phyloP scores from a whole-genome alignment of 371 early-diverging fungal genomes.

The Mucor sp. region DNA sequence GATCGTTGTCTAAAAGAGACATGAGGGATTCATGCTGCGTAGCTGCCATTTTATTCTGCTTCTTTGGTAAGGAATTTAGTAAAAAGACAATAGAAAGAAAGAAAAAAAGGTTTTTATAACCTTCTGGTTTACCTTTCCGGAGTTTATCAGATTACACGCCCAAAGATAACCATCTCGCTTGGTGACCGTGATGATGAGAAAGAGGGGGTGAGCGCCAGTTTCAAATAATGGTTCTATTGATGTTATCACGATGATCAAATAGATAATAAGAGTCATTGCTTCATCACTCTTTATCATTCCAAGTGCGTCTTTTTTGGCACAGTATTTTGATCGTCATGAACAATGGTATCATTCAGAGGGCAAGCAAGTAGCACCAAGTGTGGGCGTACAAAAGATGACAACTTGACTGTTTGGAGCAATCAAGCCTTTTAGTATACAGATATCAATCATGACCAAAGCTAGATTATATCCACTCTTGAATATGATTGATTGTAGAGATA shows the following conservation, averaged over 20 bases:
- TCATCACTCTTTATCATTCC: neutral
- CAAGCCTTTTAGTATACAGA: neutral
- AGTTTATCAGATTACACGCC: neutral
- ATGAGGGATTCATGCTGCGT: slow-evolving; percentile 32
- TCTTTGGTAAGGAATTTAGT: neutral
- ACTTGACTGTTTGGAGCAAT: neutral
- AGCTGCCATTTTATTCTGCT: neutral
- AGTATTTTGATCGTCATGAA: neutral
- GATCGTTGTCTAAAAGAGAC: slow-evolving; percentile 74
- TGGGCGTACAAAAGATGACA: neutral
- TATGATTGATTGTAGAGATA: neutral
- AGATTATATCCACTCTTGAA: neutral
- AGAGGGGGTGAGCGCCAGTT: neutral
- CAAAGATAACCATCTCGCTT: neutral
- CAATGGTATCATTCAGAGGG: neutral
- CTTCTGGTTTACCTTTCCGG: neutral
- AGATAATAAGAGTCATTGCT: neutral
- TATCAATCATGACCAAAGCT: neutral
- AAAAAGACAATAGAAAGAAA: neutral
- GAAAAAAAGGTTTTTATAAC: neutral
- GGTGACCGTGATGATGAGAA: neutral
- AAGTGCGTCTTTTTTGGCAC: neutral
- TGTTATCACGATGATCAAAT: neutral
- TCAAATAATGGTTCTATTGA: neutral
- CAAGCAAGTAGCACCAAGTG: neutral